phyloP scores from a whole-genome alignment of 345 rosid genomes.

The Eucalyptus erythrocorys region DNA sequence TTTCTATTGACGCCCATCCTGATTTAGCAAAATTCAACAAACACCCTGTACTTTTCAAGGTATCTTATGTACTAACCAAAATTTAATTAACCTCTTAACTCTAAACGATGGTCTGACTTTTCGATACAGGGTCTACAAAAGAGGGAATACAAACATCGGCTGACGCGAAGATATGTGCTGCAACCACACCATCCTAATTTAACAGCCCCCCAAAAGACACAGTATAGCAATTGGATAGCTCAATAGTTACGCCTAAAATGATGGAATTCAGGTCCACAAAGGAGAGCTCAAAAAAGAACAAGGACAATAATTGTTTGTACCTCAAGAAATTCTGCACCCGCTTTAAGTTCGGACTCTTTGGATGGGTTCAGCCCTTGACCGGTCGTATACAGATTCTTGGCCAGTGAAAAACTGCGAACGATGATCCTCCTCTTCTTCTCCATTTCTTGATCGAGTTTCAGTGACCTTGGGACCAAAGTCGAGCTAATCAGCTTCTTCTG shows the following conservation, averaged over 20 bases:
- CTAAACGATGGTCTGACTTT: neutral
- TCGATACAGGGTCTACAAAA: neutral
- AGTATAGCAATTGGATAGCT: neutral
- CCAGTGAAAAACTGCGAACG: slow-evolving; percentile 64
- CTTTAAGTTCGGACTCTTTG: slow-evolving; percentile 42
- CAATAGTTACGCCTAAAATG: neutral
- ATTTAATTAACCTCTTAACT: neutral
- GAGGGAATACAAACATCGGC: neutral
- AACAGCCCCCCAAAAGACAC: neutral
- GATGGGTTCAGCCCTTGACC: slow-evolving; percentile 30
- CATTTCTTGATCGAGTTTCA: slow-evolving; percentile 40
- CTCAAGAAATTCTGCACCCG: slow-evolving; percentile 78
- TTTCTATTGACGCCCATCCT: neutral
- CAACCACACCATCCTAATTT: neutral
- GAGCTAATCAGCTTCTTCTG: slow-evolving; percentile 59
- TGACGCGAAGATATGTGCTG: neutral
- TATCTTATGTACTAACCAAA: neutral
- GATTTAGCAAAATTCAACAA: neutral
- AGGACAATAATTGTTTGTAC: slow-evolving; percentile 4
- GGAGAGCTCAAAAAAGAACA: neutral
- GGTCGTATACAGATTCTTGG: slow-evolving; percentile 34
- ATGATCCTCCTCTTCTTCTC: slow-evolving; percentile 49
- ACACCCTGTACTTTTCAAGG: neutral
- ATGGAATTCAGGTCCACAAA: neutral
- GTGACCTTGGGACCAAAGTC: slow-evolving; percentile 24